Evolutionary conservation across 1,284 basidiomycete species (phyloP).

Genomic region (Cryptococcus floricola): DNA sequence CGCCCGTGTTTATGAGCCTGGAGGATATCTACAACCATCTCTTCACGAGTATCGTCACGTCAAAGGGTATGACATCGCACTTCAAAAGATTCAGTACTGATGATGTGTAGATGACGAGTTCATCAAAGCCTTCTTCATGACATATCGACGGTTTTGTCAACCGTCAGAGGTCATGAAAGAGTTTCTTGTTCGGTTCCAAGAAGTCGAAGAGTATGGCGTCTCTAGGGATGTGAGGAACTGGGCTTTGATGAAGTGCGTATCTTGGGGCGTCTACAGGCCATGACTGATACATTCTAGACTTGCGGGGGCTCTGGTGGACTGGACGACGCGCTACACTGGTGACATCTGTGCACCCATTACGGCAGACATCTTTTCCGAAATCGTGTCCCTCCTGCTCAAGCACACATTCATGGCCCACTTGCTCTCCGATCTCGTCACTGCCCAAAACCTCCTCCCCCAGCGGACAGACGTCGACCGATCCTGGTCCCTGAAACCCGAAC

Average conservation of each 20-base stretch:
- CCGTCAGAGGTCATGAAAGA: conserved; percentile 40
- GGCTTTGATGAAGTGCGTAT: conserved; percentile 42
- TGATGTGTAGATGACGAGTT: conserved; percentile 32
- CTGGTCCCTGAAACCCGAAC: conserved; percentile 30
- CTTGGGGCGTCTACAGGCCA: not conserved
- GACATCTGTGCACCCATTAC: conserved; percentile 34
- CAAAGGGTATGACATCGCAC: conserved; percentile 20
- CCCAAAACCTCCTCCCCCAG: conserved; percentile 26
- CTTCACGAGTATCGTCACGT: conserved; percentile 39
- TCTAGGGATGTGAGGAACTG: conserved; percentile 38
- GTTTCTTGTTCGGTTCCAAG: conserved; percentile 35
- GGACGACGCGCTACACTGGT: conserved; percentile 43
- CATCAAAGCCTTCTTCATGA: conserved; percentile 42
- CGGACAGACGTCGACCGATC: conserved; percentile 36
- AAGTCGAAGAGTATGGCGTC: conserved; percentile 33
- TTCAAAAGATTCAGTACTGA: not conserved
- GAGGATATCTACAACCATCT: conserved; percentile 36
- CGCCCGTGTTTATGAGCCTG: conserved; percentile 20
- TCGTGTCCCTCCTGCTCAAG: conserved; percentile 32
- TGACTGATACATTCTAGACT: conserved; percentile 22
- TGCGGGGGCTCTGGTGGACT: conserved; percentile 40
- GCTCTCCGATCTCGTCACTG: conserved; percentile 34
- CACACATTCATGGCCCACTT: conserved; percentile 44
- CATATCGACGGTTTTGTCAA: conserved; percentile 44
- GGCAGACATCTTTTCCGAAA: conserved; percentile 25